A percentile compares a stretch with the other conserved stretches of the same genome.
Evolutionary conservation across 75 land plant species (phyloP).

Genomic region (Larix kaempferi): DNA sequence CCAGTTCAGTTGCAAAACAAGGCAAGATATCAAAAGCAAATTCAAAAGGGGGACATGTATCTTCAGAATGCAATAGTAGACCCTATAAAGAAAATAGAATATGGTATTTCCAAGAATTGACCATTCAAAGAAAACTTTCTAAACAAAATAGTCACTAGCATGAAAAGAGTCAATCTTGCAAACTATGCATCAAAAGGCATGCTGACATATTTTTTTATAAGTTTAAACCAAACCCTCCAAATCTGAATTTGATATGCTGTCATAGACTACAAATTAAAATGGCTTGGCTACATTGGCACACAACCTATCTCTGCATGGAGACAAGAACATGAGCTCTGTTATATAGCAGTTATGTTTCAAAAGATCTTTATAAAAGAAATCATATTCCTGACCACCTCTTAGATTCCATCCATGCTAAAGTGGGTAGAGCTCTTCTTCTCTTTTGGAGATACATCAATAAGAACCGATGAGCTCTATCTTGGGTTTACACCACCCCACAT

Average conservation of each 20-base stretch:
- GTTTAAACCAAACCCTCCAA: background rate
- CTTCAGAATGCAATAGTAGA: background rate
- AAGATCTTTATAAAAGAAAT: too few relatives aligned
- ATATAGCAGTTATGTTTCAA: background rate
- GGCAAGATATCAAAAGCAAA: background rate
- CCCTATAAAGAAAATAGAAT: background rate
- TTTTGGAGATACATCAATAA: too few relatives aligned
- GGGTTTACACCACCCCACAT: too few relatives aligned
- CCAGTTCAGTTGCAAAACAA: conserved; percentile 18
- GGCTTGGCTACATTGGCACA: background rate
- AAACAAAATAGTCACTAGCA: background rate
- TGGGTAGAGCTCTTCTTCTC: too few relatives aligned
- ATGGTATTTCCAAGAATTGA: background rate
- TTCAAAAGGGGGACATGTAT: background rate
- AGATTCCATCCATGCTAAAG: too few relatives aligned
- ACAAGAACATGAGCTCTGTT: background rate
- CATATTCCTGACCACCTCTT: too few relatives aligned
- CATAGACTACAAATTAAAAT: background rate
- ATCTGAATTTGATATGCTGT: background rate
- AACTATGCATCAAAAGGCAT: background rate
- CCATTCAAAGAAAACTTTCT: background rate
- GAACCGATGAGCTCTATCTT: too few relatives aligned
- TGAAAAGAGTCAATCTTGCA: background rate
- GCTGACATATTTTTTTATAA: background rate
- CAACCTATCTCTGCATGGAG: background rate